A percentile compares a stretch with the other conserved stretches of the same genome.
Conservation (phyloP, 257 asterid genomes). For the Dorcoceras hygrometricum region DNA sequence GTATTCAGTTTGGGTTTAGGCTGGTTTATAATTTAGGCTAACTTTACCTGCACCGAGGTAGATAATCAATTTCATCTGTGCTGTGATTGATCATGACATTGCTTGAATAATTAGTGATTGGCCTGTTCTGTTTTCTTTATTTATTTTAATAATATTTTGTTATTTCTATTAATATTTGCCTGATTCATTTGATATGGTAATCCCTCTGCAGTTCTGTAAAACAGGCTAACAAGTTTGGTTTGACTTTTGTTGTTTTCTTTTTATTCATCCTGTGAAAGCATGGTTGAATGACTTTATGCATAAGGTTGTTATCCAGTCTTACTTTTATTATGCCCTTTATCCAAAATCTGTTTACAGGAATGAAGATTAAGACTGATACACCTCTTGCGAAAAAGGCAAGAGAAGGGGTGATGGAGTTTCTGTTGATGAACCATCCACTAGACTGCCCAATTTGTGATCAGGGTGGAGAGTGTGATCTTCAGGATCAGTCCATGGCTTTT, state of each 20-base stretch:
- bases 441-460: conserved; percentile 99
- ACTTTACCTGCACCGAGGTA: neutral
- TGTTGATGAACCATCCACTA: conserved; percentile 92
- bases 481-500: conserved; percentile 97
- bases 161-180: neutral
- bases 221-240: neutral
- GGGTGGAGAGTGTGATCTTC: conserved; percentile 99
- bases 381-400: conserved; percentile 96
- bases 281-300: neutral
- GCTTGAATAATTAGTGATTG: neutral
- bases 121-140: neutral
- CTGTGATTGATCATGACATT: neutral
- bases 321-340: conserved; percentile 12
- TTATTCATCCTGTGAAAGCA: conserved; percentile 7
- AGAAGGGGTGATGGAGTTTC: conserved; percentile 98
- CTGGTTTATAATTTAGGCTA: no score
- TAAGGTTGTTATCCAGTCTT: neutral
- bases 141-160: neutral
- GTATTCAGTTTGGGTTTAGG: neutral
- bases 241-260: neutral
- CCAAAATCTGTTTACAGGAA: conserved; percentile 43
- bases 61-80: neutral
- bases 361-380: conserved; percentile 94
- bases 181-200: neutral
- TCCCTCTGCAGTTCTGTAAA: neutral